Evolutionary conservation across 73 alveolate species (phyloP).

Genomic region (Paramecium biaurelia): DNA sequence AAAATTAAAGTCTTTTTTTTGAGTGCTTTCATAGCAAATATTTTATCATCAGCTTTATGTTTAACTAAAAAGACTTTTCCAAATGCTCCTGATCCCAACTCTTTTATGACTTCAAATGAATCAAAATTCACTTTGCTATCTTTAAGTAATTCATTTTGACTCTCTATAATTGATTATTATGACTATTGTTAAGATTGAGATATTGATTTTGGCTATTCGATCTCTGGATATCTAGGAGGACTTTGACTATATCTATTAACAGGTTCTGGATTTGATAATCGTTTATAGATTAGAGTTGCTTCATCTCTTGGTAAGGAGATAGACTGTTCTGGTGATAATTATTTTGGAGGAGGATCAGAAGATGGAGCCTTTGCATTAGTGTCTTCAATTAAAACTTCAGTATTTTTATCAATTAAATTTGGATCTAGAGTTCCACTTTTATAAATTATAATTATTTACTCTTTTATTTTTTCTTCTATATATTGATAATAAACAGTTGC

Average conservation of each 20-base stretch:
- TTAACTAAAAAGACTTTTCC: slow-evolving; percentile 87
- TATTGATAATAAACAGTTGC: slow-evolving; percentile 48
- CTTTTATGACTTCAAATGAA: slow-evolving; percentile 75
- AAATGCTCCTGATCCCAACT: slow-evolving; percentile 85
- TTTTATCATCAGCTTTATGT: slow-evolving; percentile 72
- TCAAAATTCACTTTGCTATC: slow-evolving; percentile 66
- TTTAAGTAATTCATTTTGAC: not conserved
- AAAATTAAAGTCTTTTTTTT: slow-evolving; percentile 72
- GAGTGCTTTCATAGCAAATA: slow-evolving; percentile 84
- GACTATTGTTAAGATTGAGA: not conserved
- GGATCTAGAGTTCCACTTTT: not conserved
- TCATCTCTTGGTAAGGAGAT: slow-evolving; percentile 12
- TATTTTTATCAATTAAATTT: not conserved
- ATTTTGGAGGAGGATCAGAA: not conserved
- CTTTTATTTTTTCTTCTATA: slow-evolving; percentile 30
- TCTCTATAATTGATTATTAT: not conserved
- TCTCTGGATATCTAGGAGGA: not conserved
- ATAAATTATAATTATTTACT: not conserved
- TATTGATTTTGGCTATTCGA: not conserved
- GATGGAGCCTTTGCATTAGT: not conserved
- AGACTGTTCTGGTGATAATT: not conserved
- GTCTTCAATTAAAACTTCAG: slow-evolving; percentile 23
- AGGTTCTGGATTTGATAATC: slow-evolving; percentile 21
- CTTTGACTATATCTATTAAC: not conserved
- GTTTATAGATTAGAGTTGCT: not conserved